Percentiles rank a stretch among this genome's conserved stretches.
Evolutionary conservation across 495 filamentous ascomycete species (phyloP).

Genomic region (Staphylotrichum tortipilum): DNA sequence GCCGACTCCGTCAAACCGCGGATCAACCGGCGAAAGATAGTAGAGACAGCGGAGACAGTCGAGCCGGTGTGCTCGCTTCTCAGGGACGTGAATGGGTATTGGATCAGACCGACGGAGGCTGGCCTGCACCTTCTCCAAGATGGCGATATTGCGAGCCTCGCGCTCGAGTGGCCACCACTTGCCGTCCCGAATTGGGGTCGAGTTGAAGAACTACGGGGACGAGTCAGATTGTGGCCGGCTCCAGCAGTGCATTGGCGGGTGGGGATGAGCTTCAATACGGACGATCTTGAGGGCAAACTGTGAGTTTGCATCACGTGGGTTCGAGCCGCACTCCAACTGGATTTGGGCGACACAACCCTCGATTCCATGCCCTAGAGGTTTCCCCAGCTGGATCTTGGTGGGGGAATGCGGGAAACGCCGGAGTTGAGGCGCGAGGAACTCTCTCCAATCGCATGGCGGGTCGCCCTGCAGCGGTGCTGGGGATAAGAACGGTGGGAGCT

Average conservation of each 20-base stretch:
- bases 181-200: background rate
- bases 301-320: background rate
- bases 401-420: background rate
- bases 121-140: constrained; percentile 5
- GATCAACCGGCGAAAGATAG: constrained; percentile 1
- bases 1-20: background rate
- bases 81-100: background rate
- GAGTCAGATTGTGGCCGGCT: background rate
- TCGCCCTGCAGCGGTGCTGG: background rate
- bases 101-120: constrained; percentile 2
- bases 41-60: constrained; percentile 2
- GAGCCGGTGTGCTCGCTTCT: background rate
- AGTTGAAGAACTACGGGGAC: background rate
- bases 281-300: background rate
- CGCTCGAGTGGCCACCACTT: constrained; percentile 5
- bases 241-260: no score
- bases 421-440: background rate
- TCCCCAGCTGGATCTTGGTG: background rate
- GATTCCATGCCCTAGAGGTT: background rate
- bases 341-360: background rate
- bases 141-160: constrained; percentile 4
- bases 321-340: background rate
- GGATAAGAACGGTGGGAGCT: background rate
- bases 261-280: background rate
- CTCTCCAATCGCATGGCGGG: background rate